Conservation (phyloP, 2,329 filamentous ascomycete genomes). For the Hortaea sp. region DNA sequence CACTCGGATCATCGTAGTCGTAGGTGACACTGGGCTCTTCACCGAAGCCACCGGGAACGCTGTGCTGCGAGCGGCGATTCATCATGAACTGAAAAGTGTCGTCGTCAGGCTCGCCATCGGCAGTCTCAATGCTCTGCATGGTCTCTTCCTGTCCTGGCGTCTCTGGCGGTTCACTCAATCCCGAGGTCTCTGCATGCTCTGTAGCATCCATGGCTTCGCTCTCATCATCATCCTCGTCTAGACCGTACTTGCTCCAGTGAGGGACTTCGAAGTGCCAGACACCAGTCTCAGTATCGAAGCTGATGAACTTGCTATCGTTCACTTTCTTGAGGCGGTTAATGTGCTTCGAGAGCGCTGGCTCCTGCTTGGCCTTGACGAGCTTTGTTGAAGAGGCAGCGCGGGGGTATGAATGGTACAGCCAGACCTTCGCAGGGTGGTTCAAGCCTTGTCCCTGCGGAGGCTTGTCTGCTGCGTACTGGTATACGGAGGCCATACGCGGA, state of each 20-base stretch:
- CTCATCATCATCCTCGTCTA: constrained; percentile 60
- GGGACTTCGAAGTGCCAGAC: constrained; percentile 89
- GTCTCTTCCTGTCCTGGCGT: constrained; percentile 16
- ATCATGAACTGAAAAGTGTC: constrained; percentile 47
- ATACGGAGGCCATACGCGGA: constrained; percentile 77
- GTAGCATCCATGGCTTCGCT: constrained; percentile 41
- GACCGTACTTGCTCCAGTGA: constrained; percentile 91
- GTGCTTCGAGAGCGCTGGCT: constrained; percentile 68
- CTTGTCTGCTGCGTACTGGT: constrained; percentile 65
- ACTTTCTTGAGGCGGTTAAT: constrained; percentile 71
- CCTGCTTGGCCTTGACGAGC: constrained; percentile 45
- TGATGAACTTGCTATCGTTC: constrained; percentile 67
- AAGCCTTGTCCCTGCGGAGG: constrained; percentile 77
- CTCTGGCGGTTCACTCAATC: constrained; percentile 27
- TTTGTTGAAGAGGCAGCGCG: constrained; percentile 52
- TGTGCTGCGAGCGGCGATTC: constrained; percentile 36
- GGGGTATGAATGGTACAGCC: constrained; percentile 89
- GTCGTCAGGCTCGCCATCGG: constrained; percentile 25
- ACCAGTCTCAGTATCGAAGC: constrained; percentile 69
- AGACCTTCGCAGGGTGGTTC: constrained; percentile 81
- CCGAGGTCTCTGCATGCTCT: constrained; percentile 44
- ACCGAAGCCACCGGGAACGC: constrained; percentile 70
- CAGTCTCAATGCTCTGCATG: constrained; percentile 18
- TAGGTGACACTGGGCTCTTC: constrained; percentile 40
- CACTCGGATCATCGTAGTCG: constrained; percentile 42